These are phyloP conservation scores for Aspergillus sp. DNA, from an alignment of 2,329 filamentous ascomycete species.

Conservation along the genomic window DNA sequence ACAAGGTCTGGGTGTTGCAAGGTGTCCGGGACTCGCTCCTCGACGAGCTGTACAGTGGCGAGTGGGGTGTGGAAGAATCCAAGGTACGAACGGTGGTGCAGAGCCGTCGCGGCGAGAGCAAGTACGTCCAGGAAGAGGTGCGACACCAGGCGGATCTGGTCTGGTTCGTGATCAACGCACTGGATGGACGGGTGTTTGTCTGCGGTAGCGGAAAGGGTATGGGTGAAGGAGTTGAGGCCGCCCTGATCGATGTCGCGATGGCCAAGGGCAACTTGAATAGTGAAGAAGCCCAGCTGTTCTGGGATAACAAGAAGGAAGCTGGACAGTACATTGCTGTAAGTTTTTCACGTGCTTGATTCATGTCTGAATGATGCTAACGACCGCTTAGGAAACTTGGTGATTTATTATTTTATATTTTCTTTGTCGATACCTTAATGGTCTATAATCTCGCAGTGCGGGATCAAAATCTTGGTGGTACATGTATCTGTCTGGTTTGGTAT, in stretches of 20 bases:
- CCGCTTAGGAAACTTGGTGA: too few relatives aligned
- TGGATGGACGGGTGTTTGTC: constrained; percentile 95
- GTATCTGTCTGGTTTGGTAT: too few relatives aligned
- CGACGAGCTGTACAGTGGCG: constrained; percentile 92
- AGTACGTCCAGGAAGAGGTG: constrained; percentile 96
- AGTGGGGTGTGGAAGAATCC: constrained; percentile 89
- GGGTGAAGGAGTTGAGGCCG: constrained; percentile 90
- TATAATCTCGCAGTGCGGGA: too few relatives aligned
- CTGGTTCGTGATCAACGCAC: constrained; percentile 92
- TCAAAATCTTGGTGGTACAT: too few relatives aligned
- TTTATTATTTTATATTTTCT: too few relatives aligned
- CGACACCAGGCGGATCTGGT: constrained; percentile 87
- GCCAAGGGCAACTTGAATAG: constrained; percentile 78
- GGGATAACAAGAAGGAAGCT: constrained; percentile 82
- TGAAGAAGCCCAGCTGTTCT: constrained; percentile 79
- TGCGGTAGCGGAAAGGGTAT: constrained; percentile 94
- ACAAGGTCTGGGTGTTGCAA: constrained; percentile 96
- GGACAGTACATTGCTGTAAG: constrained; percentile 86
- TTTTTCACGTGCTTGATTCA: constrained; percentile 2
- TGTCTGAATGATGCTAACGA: too few relatives aligned
- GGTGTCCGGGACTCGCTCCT: constrained; percentile 88
- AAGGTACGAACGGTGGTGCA: constrained; percentile 78
- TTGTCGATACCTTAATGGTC: too few relatives aligned
- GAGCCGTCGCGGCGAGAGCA: constrained; percentile 67
- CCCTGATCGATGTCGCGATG: constrained; percentile 85